phyloP scores from a whole-genome alignment of 768 basidiomycete genomes.

The Rhodosporidiobolus odoratus region DNA sequence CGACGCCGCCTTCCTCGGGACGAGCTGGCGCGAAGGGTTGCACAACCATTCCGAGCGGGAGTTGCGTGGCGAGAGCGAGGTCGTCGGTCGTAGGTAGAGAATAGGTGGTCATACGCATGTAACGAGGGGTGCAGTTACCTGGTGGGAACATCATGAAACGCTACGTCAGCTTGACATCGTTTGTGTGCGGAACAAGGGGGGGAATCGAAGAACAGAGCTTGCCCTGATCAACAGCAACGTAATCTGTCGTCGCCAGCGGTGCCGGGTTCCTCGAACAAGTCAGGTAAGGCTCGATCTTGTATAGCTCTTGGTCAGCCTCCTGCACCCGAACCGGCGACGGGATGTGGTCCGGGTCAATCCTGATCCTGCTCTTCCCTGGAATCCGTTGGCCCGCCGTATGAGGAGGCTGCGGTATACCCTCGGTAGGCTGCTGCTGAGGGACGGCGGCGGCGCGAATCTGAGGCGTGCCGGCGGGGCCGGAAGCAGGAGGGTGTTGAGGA shows the following conservation, averaged over 20 bases:
- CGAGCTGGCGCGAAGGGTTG: constrained; percentile 86
- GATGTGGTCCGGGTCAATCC: constrained; percentile 80
- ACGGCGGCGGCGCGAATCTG: neutral
- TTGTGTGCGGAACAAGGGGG: too few relatives aligned
- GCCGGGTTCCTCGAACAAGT: constrained; percentile 59
- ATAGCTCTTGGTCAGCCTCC: constrained; percentile 75
- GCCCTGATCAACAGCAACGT: constrained; percentile 86
- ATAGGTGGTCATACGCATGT: constrained; percentile 83
- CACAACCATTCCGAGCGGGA: constrained; percentile 77
- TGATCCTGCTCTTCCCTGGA: constrained; percentile 62
- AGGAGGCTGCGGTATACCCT: constrained; percentile 60
- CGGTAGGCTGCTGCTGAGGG: neutral
- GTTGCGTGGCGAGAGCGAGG: constrained; percentile 70
- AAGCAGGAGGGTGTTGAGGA: constrained; percentile 34
- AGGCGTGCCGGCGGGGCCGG: constrained; percentile 31
- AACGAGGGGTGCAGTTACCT: constrained; percentile 89
- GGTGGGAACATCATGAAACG: neutral
- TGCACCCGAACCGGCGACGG: constrained; percentile 82
- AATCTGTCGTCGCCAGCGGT: constrained; percentile 82
- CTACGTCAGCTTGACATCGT: neutral
- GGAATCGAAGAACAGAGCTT: neutral
- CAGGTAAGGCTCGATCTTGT: constrained; percentile 60
- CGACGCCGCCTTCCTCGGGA: constrained; percentile 62
- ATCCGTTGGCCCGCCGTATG: constrained; percentile 60
- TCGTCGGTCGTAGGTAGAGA: constrained; percentile 73